Conservation (phyloP, 202 grass and related monocot genomes). For the Bolboschoenoplectus hybrid region DNA sequence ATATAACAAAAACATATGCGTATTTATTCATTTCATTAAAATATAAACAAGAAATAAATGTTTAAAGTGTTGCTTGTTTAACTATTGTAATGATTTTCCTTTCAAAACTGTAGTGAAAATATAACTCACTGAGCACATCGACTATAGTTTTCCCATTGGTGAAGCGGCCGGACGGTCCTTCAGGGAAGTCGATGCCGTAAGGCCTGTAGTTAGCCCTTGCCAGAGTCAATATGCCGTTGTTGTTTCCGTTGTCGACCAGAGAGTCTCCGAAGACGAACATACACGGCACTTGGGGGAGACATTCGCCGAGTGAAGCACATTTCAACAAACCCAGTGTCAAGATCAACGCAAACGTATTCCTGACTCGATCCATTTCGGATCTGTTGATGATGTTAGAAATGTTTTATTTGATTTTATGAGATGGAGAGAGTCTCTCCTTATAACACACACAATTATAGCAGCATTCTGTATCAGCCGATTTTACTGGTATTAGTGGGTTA, state of each 20-base stretch:
- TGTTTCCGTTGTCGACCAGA: slow-evolving; percentile 93
- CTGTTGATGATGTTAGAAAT: neutral
- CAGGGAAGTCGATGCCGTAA: slow-evolving; percentile 78
- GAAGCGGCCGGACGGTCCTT: slow-evolving; percentile 71
- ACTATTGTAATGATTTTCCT: neutral
- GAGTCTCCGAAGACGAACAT: slow-evolving; percentile 93
- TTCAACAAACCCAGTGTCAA: slow-evolving; percentile 11
- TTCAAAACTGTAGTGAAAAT: neutral
- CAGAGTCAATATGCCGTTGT: slow-evolving; percentile 72
- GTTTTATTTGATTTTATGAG: neutral
- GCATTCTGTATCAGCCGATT: neutral
- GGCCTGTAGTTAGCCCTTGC: slow-evolving; percentile 86
- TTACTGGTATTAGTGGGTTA: neutral
- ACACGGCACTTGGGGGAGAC: slow-evolving; percentile 56
- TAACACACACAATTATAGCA: slow-evolving; percentile 32
- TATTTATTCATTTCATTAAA: neutral
- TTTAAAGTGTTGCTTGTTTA: neutral
- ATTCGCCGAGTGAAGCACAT: neutral
- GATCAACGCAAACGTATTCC: neutral
- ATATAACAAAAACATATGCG: neutral
- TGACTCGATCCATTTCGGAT: neutral
- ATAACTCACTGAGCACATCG: slow-evolving; percentile 48
- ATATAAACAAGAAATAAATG: neutral
- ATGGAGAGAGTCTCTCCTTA: neutral
- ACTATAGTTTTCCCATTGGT: slow-evolving; percentile 90